Base-by-base conservation (phyloP, 768 basidiomycete species). In the Tulasnella sp. region DNA sequence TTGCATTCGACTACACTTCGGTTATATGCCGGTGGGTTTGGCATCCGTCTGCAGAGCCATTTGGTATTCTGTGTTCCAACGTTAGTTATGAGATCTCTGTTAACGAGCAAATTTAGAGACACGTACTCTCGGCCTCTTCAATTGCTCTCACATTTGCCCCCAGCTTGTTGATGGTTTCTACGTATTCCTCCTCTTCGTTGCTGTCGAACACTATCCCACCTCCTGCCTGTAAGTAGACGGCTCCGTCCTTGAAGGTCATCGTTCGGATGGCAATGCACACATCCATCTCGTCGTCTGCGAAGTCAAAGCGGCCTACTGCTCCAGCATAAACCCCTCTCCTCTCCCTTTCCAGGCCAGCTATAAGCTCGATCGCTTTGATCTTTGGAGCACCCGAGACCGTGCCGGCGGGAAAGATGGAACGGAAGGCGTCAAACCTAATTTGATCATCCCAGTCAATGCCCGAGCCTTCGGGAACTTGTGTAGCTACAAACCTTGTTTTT, bases 331-430 rank as follows among this genome's bases (percentile, higher is more conserved):
- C 91, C 34, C 96, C 96, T 45, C 97, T 89, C 34, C 90, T 89
- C 83, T 98, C 94, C 80, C 91, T 87, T 82, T 99, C 97, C 70
- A 98, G 84, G 25, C 89, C 89, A 6, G 91, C 91, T 37, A 99
- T 85, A 54, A 99, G 90, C 82, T 99, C 94, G 78, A 99, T 94
- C 0, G 97, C 97, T 82, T 97, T 97, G 83, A 99, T 96, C 84
- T 99, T 99, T 1, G 97, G 97, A 39, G 97, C 97, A 31, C 97
- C 97, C 0, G 97, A 98, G 34, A 99, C 97, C 2, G 97, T 99
- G 0, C 97, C 97, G 22, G 97, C 96, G 1, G 97, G 97, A 86
- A 99, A 99, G 79, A 99, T 99, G 31, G 97, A 98, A 12, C 97
- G 90, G 88, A 99, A 99, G 0, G 97, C 97, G 82, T 99, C 97